phyloP scores from a whole-genome alignment of 1,284 basidiomycete species.

The Cutaneotrichosporon curvatum region DNA sequence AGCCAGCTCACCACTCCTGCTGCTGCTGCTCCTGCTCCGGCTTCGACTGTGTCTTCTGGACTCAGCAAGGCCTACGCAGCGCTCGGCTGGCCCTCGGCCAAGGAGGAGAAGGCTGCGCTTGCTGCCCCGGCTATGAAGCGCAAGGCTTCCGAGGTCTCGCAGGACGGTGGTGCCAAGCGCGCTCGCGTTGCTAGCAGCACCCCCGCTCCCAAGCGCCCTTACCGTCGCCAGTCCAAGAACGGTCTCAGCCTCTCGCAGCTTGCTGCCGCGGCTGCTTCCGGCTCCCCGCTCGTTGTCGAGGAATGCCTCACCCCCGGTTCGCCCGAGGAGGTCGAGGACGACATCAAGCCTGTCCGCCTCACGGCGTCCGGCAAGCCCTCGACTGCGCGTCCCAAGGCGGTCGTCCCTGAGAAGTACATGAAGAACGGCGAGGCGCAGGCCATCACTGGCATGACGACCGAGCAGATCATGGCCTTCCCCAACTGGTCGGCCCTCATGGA shows the following conservation, averaged over 20 bases:
- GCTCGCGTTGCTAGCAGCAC: constrained; percentile 23
- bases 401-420: constrained; percentile 37
- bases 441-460: constrained; percentile 29
- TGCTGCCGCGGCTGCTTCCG: constrained; percentile 17
- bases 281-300: constrained; percentile 10
- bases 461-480: constrained; percentile 28
- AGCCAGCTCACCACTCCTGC: constrained; percentile 9
- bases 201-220: constrained; percentile 18
- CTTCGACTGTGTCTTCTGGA: constrained; percentile 1
- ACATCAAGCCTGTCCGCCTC: constrained; percentile 16
- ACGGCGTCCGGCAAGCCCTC: constrained; percentile 34
- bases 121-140: constrained; percentile 24
- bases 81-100: constrained; percentile 18
- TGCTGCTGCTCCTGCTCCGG: constrained; percentile 3
- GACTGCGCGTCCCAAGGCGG: constrained; percentile 34
- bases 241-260: constrained; percentile 18
- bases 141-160: constrained; percentile 24
- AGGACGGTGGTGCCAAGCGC: constrained; percentile 22
- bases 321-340: constrained; percentile 1
- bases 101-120: constrained; percentile 1
- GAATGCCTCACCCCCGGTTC: not conserved
- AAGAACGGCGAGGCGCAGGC: constrained; percentile 32
- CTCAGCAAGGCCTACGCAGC: constrained; percentile 17
- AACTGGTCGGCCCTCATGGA: constrained; percentile 25
- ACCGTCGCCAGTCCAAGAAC: constrained; percentile 22